Evolutionary conservation across 2,329 filamentous ascomycete genomes (phyloP), one percentile per base, ranked within the genome.

Genomic region (Hymenoscyphus repandus): DNA sequence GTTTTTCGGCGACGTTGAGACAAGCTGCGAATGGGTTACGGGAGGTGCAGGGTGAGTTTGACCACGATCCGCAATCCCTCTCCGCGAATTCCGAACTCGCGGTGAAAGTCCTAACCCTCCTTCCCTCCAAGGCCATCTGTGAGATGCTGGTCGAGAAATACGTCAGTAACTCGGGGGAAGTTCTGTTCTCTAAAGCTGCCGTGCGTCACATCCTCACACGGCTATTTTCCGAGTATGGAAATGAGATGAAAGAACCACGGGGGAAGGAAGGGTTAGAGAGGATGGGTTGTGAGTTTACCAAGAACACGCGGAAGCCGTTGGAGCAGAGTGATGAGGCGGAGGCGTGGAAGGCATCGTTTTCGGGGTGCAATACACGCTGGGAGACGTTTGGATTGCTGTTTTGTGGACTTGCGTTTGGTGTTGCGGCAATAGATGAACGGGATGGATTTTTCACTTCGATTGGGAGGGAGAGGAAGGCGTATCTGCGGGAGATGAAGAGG

Each of bases 331-430:
- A 53, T 2, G 42, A 45, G 38, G 18, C 49, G 6, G 31, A 30
- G 1, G 49, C 50, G n/a, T 59, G 57, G 57, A 37, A 45, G 9
- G 45, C 33, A 18, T 47, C 47, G 6, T 49, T 59, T 17, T 49
- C 47, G n/a, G 57, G 53, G 2, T 6, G 15, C 7, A 57, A 59
- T 18, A 20, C 48, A 2, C 51, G 55, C 39, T 59, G 57, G 55
- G 57, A 59, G 11, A 46, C 45, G 22, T 12, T 59, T 3, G 57
- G 57, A 5, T 36, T 57, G n/a, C 6, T 59, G 4, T 55, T 51
- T 39, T 33, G 39, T 31, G 37, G 34, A 9, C 45, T 57, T 34
- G 45, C 52, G 15, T 49, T 39, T 39, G 49, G 40, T 1, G 31
- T 36, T 30, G 20, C 47, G 5, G 34, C 50, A n/a, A 30, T 52